A percentile compares a stretch with the other conserved stretches of the same genome.
Evolutionary conservation across 2,329 filamentous ascomycete species (phyloP).

Genomic region (Talaromyces sp.): DNA sequence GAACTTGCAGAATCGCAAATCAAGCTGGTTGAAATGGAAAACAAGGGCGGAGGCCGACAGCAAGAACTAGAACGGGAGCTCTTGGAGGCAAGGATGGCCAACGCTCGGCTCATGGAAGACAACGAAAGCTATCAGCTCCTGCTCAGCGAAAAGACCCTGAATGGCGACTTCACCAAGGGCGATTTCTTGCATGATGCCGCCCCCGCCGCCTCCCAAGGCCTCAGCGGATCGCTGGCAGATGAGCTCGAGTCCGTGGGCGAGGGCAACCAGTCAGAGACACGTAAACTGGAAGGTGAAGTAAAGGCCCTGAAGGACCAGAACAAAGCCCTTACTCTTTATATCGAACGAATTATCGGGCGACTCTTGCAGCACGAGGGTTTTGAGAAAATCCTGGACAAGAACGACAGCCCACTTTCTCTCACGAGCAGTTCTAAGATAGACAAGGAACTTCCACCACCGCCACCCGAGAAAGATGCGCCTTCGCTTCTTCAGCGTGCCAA

Average conservation of each 20-base stretch:
- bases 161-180: constrained; percentile 81
- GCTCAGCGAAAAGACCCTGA: constrained; percentile 89
- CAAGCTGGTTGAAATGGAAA: constrained; percentile 90
- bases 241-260: constrained; percentile 73
- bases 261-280: constrained; percentile 55
- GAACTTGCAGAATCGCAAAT: constrained; percentile 94
- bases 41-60: constrained; percentile 79
- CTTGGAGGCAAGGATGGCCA: constrained; percentile 90
- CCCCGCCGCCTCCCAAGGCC: constrained; percentile 44
- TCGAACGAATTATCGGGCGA: constrained; percentile 98
- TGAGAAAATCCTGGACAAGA: constrained; percentile 85
- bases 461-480: constrained; percentile 51
- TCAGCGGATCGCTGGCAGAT: constrained; percentile 66
- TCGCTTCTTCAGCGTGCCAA: constrained; percentile 57
- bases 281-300: constrained; percentile 73
- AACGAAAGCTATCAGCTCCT: constrained; percentile 97
- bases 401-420: constrained; percentile 45
- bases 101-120: constrained; percentile 94
- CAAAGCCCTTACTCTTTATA: constrained; percentile 94
- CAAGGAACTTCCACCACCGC: constrained; percentile 80
- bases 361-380: constrained; percentile 92
- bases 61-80: constrained; percentile 87
- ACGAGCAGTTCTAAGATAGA: constrained; percentile 51
- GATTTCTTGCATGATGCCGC: constrained; percentile 65
- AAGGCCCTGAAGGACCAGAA: constrained; percentile 85